phyloP scores from a whole-genome alignment of 176 grass and related monocot species.

The Tuctoria greenei region DNA sequence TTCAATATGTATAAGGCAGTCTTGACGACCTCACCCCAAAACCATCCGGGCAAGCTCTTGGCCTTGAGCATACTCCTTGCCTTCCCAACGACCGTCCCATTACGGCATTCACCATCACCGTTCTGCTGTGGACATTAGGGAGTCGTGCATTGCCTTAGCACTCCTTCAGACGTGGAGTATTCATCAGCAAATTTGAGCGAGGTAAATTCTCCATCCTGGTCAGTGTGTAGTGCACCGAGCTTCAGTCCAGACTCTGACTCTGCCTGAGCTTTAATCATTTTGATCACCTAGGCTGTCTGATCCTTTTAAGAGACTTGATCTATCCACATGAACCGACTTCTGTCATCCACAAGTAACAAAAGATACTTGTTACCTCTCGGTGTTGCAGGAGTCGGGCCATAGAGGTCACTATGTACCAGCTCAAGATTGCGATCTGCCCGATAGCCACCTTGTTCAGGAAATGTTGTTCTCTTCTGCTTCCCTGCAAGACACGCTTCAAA shows the following conservation, averaged over 20 bases:
- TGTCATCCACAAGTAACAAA: not conserved
- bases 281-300: not conserved
- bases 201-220: not conserved
- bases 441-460: not conserved
- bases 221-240: accelerated
- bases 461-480: too few relatives aligned
- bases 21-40: not conserved
- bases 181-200: not conserved
- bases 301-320: not conserved
- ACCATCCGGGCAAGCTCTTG: not conserved
- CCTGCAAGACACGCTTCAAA: too few relatives aligned
- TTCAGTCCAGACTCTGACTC: not conserved
- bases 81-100: too few relatives aligned
- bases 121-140: not conserved
- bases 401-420: not conserved
- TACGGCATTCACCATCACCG: too few relatives aligned
- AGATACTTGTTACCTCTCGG: too few relatives aligned
- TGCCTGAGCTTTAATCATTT: not conserved
- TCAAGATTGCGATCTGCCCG: not conserved
- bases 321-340: not conserved
- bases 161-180: accelerated
- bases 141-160: accelerated
- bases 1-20: too few relatives aligned
- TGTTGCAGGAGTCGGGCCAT: too few relatives aligned
- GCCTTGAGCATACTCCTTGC: too few relatives aligned